Evolutionary conservation across 805 yeast species (phyloP), one percentile per base, ranked within the genome.

Genomic region (Barnettozyma vustinii): DNA sequence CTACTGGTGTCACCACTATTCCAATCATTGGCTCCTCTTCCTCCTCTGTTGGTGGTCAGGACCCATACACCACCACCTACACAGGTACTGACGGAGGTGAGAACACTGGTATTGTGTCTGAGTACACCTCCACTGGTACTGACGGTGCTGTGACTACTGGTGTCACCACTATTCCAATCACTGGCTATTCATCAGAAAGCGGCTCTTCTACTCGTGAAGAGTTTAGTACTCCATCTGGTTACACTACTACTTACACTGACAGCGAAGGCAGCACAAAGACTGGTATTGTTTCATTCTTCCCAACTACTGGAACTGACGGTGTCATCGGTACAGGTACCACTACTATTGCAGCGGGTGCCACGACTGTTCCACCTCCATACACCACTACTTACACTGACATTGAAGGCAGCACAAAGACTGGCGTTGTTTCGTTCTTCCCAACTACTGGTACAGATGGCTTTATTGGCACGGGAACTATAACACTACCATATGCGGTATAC

Each of bases 381-480:
- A 47, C 50, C 21, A 43, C 47, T 9, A 47, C 50, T 20, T 42
- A 37, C 33, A 40, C 47, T 23, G 40, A 27, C 25, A 9, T 30
- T 25, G 44, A 37, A 30, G 47, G 50, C n/a, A 10, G 15, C 2
- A 4, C n/a, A 2, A 21, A 40, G 1, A 43, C 50, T 25, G 50
- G 44, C 32, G 15, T 47, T 5, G 50, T 47, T 6, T 37, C 40
- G 4, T 39, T 8, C 37, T 43, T 23, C 47, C 18, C 44, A 3
- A 39, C 47, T 12, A 47, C 47, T 16, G 40, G 21, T 23, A 9
- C 47, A 10, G 21, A 21, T 19, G 50, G 46, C 32, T 13, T 16
- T 39, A 27, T 35, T 36, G 55, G 53, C 56, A 60, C 36, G 33
- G 44, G 33, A 54, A 54, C 42, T 46, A 46, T 27, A 5, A 43